phyloP scores from a whole-genome alignment of 257 asterid genomes.

The Solanum chaucha region DNA sequence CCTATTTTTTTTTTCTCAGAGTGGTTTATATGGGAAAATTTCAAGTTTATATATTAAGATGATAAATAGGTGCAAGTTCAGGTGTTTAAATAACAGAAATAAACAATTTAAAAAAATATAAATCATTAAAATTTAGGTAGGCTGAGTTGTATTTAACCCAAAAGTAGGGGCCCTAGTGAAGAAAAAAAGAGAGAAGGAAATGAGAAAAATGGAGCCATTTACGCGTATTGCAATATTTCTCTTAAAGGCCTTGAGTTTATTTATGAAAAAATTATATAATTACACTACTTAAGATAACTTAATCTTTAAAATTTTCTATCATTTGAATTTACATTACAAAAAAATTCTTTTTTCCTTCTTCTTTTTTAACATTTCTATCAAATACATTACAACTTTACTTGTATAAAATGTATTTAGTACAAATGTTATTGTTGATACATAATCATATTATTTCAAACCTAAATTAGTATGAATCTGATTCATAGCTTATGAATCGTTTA shows the following conservation, averaged over 20 bases:
- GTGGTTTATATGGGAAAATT: background rate
- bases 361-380: too few relatives aligned
- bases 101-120: background rate
- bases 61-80: background rate
- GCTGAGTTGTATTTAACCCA: background rate
- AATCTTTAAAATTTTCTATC: too few relatives aligned
- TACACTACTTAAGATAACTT: too few relatives aligned
- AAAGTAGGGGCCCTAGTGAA: background rate
- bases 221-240: background rate
- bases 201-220: background rate
- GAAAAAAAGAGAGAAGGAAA: background rate
- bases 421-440: too few relatives aligned
- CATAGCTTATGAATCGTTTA: too few relatives aligned
- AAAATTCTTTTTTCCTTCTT: too few relatives aligned
- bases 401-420: too few relatives aligned
- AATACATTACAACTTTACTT: too few relatives aligned
- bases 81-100: background rate
- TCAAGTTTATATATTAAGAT: background rate
- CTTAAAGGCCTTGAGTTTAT: too few relatives aligned
- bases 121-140: background rate
- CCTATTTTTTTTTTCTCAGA: background rate
- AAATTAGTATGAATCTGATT: too few relatives aligned
- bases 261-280: too few relatives aligned
- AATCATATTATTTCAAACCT: background rate
- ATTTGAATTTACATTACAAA: too few relatives aligned